Conservation (phyloP, 2,329 filamentous ascomycete genomes). For the Alternaria gaisen region DNA sequence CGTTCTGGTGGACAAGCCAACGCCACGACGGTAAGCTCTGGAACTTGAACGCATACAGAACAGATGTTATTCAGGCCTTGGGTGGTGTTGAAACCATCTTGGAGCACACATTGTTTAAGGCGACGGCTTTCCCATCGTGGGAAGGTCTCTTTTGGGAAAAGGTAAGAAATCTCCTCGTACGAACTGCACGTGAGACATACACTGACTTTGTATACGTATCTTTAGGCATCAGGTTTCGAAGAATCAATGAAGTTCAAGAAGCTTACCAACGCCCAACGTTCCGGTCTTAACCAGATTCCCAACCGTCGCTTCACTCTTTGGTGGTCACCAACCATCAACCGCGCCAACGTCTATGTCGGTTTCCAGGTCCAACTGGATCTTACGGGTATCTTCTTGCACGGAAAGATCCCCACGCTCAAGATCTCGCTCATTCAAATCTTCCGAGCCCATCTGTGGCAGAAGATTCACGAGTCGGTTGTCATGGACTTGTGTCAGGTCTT, state of each 20-base stretch:
- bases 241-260: conserved; percentile 97
- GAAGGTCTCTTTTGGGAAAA: conserved; percentile 93
- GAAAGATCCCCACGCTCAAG: conserved; percentile 97
- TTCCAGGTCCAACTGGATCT: conserved; percentile 99
- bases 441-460: conserved; percentile 99
- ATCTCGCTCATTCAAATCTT: conserved; percentile 99
- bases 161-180: conserved; percentile 36
- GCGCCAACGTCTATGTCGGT: conserved; percentile 97
- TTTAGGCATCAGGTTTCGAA: conserved; percentile 32
- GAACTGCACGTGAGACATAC: no score
- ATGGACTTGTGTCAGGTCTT: conserved; percentile 99
- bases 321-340: conserved; percentile 93
- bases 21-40: conserved; percentile 96
- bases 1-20: conserved; percentile 99
- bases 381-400: conserved; percentile 98
- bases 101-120: conserved; percentile 96
- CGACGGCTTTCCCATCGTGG: conserved; percentile 96
- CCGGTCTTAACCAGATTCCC: conserved; percentile 96
- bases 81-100: conserved; percentile 98
- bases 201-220: no score
- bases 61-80: conserved; percentile 94
- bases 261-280: conserved; percentile 94
- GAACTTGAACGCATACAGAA: conserved; percentile 95
- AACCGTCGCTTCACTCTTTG: conserved; percentile 98
- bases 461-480: conserved; percentile 97